A percentile compares a stretch with the other conserved stretches of the same genome.
Evolutionary conservation across 2,329 filamentous ascomycete genomes (phyloP).

Genomic region (Fusarium paranaense): DNA sequence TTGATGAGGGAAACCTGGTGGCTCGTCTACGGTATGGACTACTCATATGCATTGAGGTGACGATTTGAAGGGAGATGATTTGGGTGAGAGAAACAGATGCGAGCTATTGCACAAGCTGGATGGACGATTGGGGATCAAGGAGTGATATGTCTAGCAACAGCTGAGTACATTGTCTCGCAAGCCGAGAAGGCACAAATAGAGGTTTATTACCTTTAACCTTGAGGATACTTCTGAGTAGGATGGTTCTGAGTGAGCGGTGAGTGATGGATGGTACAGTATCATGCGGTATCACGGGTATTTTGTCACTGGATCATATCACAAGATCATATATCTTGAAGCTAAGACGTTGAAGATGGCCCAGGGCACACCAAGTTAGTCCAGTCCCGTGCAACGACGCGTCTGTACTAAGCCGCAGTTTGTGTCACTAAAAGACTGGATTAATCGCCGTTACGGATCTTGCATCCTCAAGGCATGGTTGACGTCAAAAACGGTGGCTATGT

Average conservation of each 20-base stretch:
- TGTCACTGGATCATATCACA: neutral
- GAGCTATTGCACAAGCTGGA: conserved; percentile 32
- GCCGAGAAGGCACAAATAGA: conserved; percentile 35
- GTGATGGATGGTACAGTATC: conserved; percentile 19
- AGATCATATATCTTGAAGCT: neutral
- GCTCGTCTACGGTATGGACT: conserved; percentile 6
- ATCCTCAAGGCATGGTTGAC: conserved; percentile 14
- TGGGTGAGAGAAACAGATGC: conserved; percentile 24
- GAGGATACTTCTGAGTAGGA: neutral
- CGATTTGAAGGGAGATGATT: conserved; percentile 32
- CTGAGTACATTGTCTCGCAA: conserved; percentile 33
- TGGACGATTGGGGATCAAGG: conserved; percentile 25
- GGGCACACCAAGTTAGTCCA: neutral
- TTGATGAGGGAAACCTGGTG: conserved; percentile 53
- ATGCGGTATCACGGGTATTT: neutral
- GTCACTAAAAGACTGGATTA: conserved; percentile 8
- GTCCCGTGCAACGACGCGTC: conserved; percentile 21
- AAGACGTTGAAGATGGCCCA: conserved; percentile 4
- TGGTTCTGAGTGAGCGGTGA: conserved; percentile 29
- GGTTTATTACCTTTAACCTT: conserved; percentile 7
- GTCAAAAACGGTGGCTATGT: conserved; percentile 25
- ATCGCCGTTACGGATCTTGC: neutral
- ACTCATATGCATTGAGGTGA: conserved; percentile 15
- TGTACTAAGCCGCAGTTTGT: conserved; percentile 13
- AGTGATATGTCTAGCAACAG: conserved; percentile 34